Conservation (phyloP, 805 yeast species). For the Metschnikowia continentalis region DNA sequence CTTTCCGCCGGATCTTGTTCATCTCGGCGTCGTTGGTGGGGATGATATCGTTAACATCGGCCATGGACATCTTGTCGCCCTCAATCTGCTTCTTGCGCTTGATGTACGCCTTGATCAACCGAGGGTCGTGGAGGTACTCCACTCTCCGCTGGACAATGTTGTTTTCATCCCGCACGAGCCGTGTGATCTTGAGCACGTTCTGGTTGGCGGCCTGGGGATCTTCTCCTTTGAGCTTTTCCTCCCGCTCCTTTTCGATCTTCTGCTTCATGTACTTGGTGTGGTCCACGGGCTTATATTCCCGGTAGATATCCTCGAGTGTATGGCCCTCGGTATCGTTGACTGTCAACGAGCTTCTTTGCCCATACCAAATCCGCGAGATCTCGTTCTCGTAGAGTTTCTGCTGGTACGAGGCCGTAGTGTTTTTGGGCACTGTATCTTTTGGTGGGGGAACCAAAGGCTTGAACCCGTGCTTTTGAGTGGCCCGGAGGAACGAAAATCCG, state of each 20-base stretch:
- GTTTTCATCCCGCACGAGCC: constrained; percentile 78
- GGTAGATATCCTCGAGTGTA: constrained; percentile 33
- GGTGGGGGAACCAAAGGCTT: constrained; percentile 34
- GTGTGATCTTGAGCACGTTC: constrained; percentile 49
- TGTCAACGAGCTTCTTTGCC: constrained; percentile 61
- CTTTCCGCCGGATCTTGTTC: constrained; percentile 69
- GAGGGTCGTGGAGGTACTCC: constrained; percentile 77
- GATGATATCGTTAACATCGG: constrained; percentile 67
- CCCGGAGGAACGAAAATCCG: constrained; percentile 80
- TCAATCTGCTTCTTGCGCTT: constrained; percentile 64
- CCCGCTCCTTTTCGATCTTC: constrained; percentile 33
- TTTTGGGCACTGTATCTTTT: constrained; percentile 36
- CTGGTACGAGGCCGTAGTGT: constrained; percentile 49
- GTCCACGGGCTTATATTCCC: constrained; percentile 35
- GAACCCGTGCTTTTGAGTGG: constrained; percentile 95
- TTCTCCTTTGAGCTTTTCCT: constrained; percentile 28
- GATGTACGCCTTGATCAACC: constrained; percentile 81
- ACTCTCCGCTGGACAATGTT: constrained; percentile 80
- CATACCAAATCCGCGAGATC: constrained; percentile 83
- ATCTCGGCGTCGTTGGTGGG: constrained; percentile 83
- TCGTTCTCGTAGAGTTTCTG: constrained; percentile 92
- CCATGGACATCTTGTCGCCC: constrained; percentile 48
- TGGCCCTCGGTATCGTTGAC: constrained; percentile 36
- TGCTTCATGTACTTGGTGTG: constrained; percentile 31
- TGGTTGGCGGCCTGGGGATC: constrained; percentile 19